phyloP scores from a whole-genome alignment of 1,284 basidiomycete genomes.

The Trametes hirsuta region DNA sequence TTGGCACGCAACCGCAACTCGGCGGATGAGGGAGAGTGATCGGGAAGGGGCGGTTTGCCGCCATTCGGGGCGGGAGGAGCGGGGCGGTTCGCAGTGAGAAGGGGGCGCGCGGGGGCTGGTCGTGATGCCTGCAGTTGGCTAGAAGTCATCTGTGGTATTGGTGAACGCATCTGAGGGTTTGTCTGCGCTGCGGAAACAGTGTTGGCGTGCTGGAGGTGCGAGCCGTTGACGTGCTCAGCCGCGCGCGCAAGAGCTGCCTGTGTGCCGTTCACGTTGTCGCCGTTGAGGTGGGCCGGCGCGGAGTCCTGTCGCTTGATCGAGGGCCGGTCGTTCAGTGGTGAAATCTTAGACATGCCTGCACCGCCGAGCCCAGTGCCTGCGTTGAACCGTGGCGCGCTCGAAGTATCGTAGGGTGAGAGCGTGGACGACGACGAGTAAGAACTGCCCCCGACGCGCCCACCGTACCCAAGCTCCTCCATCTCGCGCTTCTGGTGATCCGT shows the following conservation, averaged over 20 bases:
- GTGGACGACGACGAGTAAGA: conserved; percentile 25
- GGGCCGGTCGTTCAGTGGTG: conserved; percentile 45
- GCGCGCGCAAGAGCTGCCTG: conserved; percentile 52
- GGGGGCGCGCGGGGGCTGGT: conserved; percentile 58
- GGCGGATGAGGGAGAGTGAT: conserved; percentile 60
- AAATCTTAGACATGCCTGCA: conserved; percentile 44
- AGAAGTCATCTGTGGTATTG: conserved; percentile 35
- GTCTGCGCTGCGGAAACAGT: conserved; percentile 38
- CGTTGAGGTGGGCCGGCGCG: conserved; percentile 53
- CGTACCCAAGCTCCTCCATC: conserved; percentile 66
- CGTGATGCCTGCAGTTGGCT: conserved; percentile 47
- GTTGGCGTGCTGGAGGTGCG: conserved; percentile 50
- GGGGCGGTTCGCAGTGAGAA: conserved; percentile 51
- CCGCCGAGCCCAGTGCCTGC: conserved; percentile 87
- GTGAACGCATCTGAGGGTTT: conserved; percentile 31
- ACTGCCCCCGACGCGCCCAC: conserved; percentile 13
- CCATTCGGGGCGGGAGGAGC: conserved; percentile 47
- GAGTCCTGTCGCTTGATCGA: conserved; percentile 61
- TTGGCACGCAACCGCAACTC: conserved; percentile 66
- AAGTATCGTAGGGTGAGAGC: conserved; percentile 40
- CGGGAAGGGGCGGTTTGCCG: conserved; percentile 44
- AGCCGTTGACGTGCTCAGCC: conserved; percentile 66
- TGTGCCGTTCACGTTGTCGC: conserved; percentile 47
- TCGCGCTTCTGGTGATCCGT: conserved; percentile 97
- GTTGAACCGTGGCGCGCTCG: conserved; percentile 73